These are phyloP conservation scores for Saccharomycopsis capsularis DNA, from an alignment of 805 yeast species.

Conservation along the genomic window DNA sequence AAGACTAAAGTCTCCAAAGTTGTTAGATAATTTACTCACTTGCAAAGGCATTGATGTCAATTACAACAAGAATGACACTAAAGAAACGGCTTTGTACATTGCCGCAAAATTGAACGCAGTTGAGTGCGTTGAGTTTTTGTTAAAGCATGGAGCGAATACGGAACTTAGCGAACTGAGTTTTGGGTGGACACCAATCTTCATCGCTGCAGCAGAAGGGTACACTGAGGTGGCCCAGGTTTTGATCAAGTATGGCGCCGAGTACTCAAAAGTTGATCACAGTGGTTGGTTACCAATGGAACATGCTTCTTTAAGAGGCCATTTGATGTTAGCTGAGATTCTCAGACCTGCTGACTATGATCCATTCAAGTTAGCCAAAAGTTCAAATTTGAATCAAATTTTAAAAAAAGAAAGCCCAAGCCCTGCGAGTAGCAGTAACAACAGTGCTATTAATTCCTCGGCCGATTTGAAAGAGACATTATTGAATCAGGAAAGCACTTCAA, in stretches of 20 bases:
- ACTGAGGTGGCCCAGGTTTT: slow-evolving; percentile 49
- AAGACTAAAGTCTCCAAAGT: slow-evolving; percentile 51
- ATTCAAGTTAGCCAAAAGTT: slow-evolving; percentile 18
- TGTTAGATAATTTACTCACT: slow-evolving; percentile 46
- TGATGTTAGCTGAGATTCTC: slow-evolving; percentile 57
- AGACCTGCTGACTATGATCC: slow-evolving; percentile 41
- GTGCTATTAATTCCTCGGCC: not conserved
- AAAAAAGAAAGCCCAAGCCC: slow-evolving; percentile 3
- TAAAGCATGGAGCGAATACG: slow-evolving; percentile 57
- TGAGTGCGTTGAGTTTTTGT: slow-evolving; percentile 46
- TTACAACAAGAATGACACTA: slow-evolving; percentile 49
- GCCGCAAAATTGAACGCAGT: slow-evolving; percentile 60
- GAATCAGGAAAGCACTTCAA: slow-evolving; percentile 19
- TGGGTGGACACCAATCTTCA: slow-evolving; percentile 93
- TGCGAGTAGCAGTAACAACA: not conserved
- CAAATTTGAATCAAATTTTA: slow-evolving; percentile 17
- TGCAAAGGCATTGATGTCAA: slow-evolving; percentile 59
- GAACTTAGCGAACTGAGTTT: slow-evolving; percentile 72
- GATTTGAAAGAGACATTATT: not conserved
- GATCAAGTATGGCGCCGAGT: slow-evolving; percentile 46
- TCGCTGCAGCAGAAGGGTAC: slow-evolving; percentile 83
- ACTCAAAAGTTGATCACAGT: slow-evolving; percentile 59
- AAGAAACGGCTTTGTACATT: slow-evolving; percentile 78
- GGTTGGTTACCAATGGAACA: slow-evolving; percentile 99
- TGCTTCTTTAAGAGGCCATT: slow-evolving; percentile 84